A percentile compares a stretch with the other conserved stretches of the same genome.
phyloP scores from a whole-genome alignment of 352 stramenopile genomes.

The Aphanomyces astaci region DNA sequence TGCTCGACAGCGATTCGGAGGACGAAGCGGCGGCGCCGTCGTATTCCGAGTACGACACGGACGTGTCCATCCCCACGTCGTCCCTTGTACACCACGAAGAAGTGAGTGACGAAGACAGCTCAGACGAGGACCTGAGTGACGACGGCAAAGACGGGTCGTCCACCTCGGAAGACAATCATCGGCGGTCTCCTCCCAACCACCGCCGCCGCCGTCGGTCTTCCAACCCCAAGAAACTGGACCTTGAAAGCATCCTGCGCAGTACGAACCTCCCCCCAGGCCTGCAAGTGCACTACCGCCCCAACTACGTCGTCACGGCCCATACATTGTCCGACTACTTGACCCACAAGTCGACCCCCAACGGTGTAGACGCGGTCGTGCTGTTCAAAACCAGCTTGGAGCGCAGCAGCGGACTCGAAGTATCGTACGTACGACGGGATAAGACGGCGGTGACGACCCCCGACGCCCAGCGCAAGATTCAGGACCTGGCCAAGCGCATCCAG shows the following conservation, averaged over 20 bases:
- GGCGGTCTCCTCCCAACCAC: conserved; percentile 27
- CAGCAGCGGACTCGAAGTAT: neutral
- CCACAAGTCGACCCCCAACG: conserved; percentile 25
- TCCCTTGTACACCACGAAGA: conserved; percentile 30
- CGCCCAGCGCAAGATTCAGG: conserved; percentile 4
- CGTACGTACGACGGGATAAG: conserved; percentile 9
- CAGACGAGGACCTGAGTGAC: neutral
- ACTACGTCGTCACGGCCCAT: conserved; percentile 45
- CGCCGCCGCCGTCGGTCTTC: too few relatives aligned
- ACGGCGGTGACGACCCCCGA: neutral
- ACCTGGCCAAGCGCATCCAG: conserved; percentile 17
- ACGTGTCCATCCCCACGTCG: conserved; percentile 17
- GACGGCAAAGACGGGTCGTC: neutral
- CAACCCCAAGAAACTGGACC: conserved; percentile 46
- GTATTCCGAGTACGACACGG: conserved; percentile 19
- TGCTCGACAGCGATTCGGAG: conserved; percentile 35
- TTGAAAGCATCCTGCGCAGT: conserved; percentile 78
- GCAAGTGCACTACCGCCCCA: conserved; percentile 72
- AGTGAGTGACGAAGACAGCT: conserved; percentile 39
- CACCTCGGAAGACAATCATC: too few relatives aligned
- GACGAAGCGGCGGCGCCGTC: conserved; percentile 13
- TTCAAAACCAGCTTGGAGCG: conserved; percentile 58
- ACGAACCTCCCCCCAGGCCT: conserved; percentile 70
- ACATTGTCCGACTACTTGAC: conserved; percentile 24
- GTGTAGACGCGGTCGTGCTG: conserved; percentile 51